Base-by-base conservation (phyloP, 2,329 filamentous ascomycete species). In the Macrophomina pseudophaseolina region DNA sequence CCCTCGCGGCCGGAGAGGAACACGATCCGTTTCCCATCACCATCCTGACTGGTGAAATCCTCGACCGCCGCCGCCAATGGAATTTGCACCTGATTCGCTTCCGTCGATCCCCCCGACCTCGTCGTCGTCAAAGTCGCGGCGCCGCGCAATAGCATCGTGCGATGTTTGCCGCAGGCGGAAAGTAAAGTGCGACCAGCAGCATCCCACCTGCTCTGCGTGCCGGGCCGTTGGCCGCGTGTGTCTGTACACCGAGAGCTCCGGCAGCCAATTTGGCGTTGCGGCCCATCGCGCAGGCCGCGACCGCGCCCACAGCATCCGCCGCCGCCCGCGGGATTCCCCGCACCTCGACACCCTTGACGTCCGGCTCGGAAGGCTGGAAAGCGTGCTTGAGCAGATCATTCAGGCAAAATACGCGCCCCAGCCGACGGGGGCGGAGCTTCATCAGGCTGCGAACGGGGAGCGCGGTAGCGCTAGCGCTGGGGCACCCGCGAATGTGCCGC, bases 201-300 rank as follows among this genome's bases (percentile, higher is more conserved):
- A 79, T 70, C 76, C 77, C 6, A 66, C 76, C 2, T 79, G 77
- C 64, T 75, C 76, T 30, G 74, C 77, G 35, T 79, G 77, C 69
- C 71, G 71, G 9, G 72, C 76, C 58, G 77, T 76, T 7, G 75
- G 71, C 58, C 76, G 78, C 69, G 70, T 72, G 2, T 79, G 77
- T 60, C 75, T 73, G 18, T 79, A 76, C 73, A 60, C 33, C 8
- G 40, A 60, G 16, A 46, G 56, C 56, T 33, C 30, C 38, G 67
- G 68, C n/a, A 44, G 46, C n/a, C 30, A 42, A 3, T 30, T n/a
- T n/a, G 46, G 46, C 30, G 35, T 12, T 32, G 12, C 8, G 12
- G 48, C 48, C 9, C 5, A 5, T 16, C 51, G 32, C 38, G 49
- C 48, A 30, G 7, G 23, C 23, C 52, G 33, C n/a, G 12, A 51